A percentile compares a stretch with the other conserved stretches of the same genome.
These are phyloP conservation scores for Streptanthus diversifolius DNA, from an alignment of 345 rosid species.

Conservation along the genomic window DNA sequence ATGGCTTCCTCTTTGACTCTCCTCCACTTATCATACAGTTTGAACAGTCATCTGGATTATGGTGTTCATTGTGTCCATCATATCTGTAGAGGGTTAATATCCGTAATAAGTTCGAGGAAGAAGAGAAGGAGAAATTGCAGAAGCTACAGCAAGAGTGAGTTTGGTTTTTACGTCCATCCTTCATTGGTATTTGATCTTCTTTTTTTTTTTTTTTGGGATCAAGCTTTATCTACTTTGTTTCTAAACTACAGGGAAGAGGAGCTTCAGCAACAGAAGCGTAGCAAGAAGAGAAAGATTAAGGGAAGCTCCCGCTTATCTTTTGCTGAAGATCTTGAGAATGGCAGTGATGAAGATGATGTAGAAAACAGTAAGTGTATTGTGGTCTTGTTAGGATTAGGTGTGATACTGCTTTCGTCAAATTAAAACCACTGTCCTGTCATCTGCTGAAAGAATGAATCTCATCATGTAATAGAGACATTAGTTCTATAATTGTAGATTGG, in stretches of 20 bases:
- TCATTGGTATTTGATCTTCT: background rate
- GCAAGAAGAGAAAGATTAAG: constrained; percentile 77
- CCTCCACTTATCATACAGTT: background rate
- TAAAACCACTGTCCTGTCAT: background rate
- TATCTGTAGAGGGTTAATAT: constrained; percentile 79
- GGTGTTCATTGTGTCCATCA: background rate
- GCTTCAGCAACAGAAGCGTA: constrained; percentile 79
- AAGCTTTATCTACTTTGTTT: background rate
- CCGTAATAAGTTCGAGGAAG: constrained; percentile 88
- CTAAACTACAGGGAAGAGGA: constrained; percentile 72
- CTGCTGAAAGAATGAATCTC: background rate
- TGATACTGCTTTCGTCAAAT: background rate
- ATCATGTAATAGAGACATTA: background rate
- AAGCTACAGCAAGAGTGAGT: constrained; percentile 91
- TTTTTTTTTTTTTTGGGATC: background rate
- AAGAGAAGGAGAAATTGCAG: constrained; percentile 95
- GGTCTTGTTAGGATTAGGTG: background rate
- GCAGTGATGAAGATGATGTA: constrained; percentile 69
- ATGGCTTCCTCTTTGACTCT: background rate
- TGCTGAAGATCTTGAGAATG: constrained; percentile 75
- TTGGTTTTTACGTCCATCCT: background rate
- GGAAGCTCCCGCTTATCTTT: constrained; percentile 78
- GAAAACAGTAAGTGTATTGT: constrained; percentile 42
- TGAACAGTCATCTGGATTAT: background rate
- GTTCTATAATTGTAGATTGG: background rate